phyloP scores from a whole-genome alignment of 2,329 filamentous ascomycete species.

The Penicillium sp. region DNA sequence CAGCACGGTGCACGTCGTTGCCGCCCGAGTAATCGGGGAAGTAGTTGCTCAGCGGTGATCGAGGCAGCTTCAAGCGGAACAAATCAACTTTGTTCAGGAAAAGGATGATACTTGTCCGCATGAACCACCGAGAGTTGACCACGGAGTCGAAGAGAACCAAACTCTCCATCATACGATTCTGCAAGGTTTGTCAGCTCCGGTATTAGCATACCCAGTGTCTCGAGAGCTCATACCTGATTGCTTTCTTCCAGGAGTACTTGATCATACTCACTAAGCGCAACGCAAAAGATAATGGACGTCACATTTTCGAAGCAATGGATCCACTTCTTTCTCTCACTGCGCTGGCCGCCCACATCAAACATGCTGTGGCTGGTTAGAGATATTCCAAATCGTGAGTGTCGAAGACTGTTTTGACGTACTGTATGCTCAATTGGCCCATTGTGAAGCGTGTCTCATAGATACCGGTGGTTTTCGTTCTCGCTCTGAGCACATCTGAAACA shows the following conservation, averaged over 20 bases:
- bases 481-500: constrained; percentile 89
- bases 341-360: constrained; percentile 96
- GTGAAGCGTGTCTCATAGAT: constrained; percentile 98
- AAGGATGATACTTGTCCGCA: constrained; percentile 95
- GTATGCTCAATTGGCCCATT: constrained; percentile 97
- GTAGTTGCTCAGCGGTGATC: constrained; percentile 85
- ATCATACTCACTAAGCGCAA: constrained; percentile 95
- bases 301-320: constrained; percentile 99
- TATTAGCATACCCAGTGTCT: background rate
- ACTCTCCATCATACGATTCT: constrained; percentile 99
- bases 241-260: constrained; percentile 94
- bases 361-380: constrained; percentile 54
- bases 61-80: constrained; percentile 85
- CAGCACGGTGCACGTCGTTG: constrained; percentile 94
- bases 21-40: constrained; percentile 97
- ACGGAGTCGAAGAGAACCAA: constrained; percentile 93
- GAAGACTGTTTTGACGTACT: constrained; percentile 54
- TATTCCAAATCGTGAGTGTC: constrained; percentile 10
- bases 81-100: constrained; percentile 99
- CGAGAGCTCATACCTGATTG: constrained; percentile 63
- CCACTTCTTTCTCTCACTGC: constrained; percentile 98
- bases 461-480: constrained; percentile 94
- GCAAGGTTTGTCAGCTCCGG: constrained; percentile 9
- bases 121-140: constrained; percentile 98
- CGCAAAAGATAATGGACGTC: constrained; percentile 98